phyloP scores from a whole-genome alignment of 495 filamentous ascomycete species.

The Hypomontagnella monticulosa region DNA sequence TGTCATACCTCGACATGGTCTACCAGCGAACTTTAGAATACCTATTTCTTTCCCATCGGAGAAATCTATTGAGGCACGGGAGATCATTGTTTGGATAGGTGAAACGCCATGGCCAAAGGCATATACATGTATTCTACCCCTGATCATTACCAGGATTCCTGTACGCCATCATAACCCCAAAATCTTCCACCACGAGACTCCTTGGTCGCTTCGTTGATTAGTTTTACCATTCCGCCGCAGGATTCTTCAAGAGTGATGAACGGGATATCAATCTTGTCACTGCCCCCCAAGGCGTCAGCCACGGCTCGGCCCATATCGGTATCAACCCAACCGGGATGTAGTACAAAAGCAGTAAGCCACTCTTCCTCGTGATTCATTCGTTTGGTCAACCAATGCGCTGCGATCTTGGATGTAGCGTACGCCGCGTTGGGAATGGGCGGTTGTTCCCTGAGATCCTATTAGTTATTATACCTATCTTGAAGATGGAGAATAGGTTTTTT shows the following conservation, averaged over 20 bases:
- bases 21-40: too few relatives aligned
- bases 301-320: slow-evolving; percentile 12
- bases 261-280: slow-evolving; percentile 1
- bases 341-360: slow-evolving; percentile 49
- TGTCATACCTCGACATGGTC: too few relatives aligned
- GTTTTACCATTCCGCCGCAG: slow-evolving; percentile 40
- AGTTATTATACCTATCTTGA: slow-evolving; percentile 8
- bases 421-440: slow-evolving; percentile 45
- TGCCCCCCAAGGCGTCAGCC: background rate
- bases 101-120: too few relatives aligned
- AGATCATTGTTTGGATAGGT: too few relatives aligned
- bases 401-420: slow-evolving; percentile 54
- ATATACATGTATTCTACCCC: too few relatives aligned
- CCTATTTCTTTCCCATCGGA: too few relatives aligned
- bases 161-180: slow-evolving; percentile 36
- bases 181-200: slow-evolving; percentile 47
- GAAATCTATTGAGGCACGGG: too few relatives aligned
- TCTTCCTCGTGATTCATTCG: slow-evolving; percentile 52
- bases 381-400: slow-evolving; percentile 52
- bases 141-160: slow-evolving; percentile 33
- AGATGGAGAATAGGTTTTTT: background rate
- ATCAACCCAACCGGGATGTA: slow-evolving; percentile 42
- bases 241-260: slow-evolving; percentile 44
- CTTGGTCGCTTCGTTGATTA: slow-evolving; percentile 46
- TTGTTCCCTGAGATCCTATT: slow-evolving; percentile 35